Conservation (phyloP, 2,329 filamentous ascomycete species). For the Penicillium frequentans region DNA sequence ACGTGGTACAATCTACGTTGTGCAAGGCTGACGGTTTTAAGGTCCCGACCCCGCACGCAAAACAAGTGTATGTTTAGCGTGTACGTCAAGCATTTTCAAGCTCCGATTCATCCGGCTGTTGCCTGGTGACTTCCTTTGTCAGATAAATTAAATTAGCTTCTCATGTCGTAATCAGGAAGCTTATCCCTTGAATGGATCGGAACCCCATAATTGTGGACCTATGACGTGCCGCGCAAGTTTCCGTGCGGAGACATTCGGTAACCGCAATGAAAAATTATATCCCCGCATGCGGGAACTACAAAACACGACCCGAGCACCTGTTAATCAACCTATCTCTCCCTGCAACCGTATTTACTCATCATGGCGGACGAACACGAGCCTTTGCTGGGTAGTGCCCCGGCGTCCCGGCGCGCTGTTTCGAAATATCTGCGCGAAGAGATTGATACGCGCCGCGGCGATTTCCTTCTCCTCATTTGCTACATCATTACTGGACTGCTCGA, state of each 20-base stretch:
- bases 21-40: neutral
- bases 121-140: neutral
- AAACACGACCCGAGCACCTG: neutral
- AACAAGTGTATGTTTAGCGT: neutral
- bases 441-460: slow-evolving; percentile 63
- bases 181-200: neutral
- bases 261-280: neutral
- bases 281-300: neutral
- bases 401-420: neutral
- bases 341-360: neutral
- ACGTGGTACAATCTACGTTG: neutral
- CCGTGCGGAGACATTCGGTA: neutral
- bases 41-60: neutral
- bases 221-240: neutral
- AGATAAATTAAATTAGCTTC: too few species aligned
- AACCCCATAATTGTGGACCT: neutral
- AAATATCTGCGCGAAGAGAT: slow-evolving; percentile 45
- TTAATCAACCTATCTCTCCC: neutral
- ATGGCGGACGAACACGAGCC: slow-evolving; percentile 15
- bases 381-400: slow-evolving; percentile 7
- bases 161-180: neutral
- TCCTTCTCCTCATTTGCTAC: slow-evolving; percentile 71
- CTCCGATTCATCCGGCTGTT: neutral
- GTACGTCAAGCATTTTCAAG: neutral
- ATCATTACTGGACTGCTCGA: slow-evolving; percentile 76